Evolutionary conservation across 495 filamentous ascomycete species (phyloP), one percentile per base, ranked within the genome.

Genomic region (Usnea hakonensis): DNA sequence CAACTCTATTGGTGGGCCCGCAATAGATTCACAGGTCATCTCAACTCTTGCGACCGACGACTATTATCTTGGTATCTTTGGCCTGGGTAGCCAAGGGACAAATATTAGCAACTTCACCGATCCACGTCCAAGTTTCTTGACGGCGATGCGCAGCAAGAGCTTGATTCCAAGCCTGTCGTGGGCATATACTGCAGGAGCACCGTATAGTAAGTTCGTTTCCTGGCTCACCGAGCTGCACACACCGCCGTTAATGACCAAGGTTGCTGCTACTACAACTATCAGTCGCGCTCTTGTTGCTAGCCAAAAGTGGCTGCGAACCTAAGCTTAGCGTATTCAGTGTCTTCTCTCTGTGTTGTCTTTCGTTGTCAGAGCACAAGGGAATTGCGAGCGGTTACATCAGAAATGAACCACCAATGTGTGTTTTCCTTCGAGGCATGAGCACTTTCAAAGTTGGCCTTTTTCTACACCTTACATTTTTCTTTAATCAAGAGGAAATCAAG

Each of bases 121-220:
- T 65, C 74, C 69, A 53, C 71, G 75, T 9, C 70, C 76, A 44
- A 81, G 81, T 54, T 81, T 81, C 57, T 60, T 83, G 37, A 76
- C 76, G 7, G 73, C 74, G 0, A 67, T 85, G 23, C 77, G 73
- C 60, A 70, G 72, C 37, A 66, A 78, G 28, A 72, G 73, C 10
- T 57, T 68, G n/a, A 81, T 83, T 5, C 76, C 79, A 9, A 82
- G 81, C 61, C 62, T 79, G 35, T 78, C 78, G 21, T 85, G 75
- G 73, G 78, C 77, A 48, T 84, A 83, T 68, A 84, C 82, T 13
- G 82, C 81, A n/a, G 82, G 82, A 37, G 80, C 80, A 14, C 68
- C 70, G 33, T 84, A 85, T 60, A 75, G 77, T 61, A 64, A 78
- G 30, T 76, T 33, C 1, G 11, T 30, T 21, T 2, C n/a, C 37